Conservation (phyloP, 306 rosid genomes). For the Dicorynia guianensis region DNA sequence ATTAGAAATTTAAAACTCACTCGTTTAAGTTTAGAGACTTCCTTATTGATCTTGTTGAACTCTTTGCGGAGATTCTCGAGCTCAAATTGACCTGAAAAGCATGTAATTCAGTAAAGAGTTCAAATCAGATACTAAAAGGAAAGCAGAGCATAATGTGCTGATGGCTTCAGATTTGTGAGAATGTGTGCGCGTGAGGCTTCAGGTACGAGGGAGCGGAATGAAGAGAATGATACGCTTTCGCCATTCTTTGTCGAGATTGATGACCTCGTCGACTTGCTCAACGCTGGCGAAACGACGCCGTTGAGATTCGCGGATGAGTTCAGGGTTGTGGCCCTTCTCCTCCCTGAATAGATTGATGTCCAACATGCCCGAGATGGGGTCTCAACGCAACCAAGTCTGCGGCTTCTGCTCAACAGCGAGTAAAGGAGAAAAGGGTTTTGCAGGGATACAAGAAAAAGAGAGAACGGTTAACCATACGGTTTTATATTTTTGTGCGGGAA, state of each 20-base stretch:
- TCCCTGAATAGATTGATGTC: constrained; percentile 73
- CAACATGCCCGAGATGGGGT: constrained; percentile 43
- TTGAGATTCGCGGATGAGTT: constrained; percentile 72
- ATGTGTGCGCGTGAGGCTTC: not conserved
- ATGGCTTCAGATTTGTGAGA: not conserved
- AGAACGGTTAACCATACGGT: too few species aligned
- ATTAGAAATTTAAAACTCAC: constrained; percentile 34
- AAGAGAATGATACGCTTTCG: constrained; percentile 56
- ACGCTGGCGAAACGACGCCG: constrained; percentile 69
- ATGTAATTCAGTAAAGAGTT: not conserved
- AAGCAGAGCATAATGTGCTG: not conserved
- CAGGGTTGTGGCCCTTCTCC: constrained; percentile 69
- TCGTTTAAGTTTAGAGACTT: constrained; percentile 55
- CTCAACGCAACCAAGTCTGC: not conserved
- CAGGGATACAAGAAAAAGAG: too few species aligned
- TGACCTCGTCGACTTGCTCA: constrained; percentile 67
- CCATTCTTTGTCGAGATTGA: constrained; percentile 69
- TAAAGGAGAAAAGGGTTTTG: not conserved
- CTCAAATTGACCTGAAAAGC: constrained; percentile 57
- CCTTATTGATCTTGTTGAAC: constrained; percentile 67
- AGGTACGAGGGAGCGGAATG: not conserved
- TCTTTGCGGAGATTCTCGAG: constrained; percentile 61
- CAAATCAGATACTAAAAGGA: not conserved
- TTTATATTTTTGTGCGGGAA: too few species aligned
- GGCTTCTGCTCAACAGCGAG: not conserved